Evolutionary conservation across 495 filamentous ascomycete genomes (phyloP), one percentile per base, ranked within the genome.

Genomic region (Penicillium chermesinum): DNA sequence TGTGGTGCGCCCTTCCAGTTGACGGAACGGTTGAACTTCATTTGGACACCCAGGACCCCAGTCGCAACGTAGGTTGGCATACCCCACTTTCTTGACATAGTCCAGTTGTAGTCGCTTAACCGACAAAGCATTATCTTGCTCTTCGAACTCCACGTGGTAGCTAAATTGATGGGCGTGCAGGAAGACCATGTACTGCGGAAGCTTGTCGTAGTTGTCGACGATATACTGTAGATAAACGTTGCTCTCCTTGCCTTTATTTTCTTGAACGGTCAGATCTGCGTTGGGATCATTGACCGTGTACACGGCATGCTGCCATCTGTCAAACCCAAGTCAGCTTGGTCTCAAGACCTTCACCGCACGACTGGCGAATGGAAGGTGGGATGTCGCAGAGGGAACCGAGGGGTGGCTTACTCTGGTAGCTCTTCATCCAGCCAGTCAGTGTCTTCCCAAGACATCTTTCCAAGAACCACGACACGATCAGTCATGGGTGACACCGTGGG

Each of bases 281-380:
- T 58, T 62, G 34, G 71, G 74, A 46, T 79, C 76, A 58, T 88
- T 79, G 40, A 78, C 80, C 19, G 74, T 71, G 59, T 88, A 88
- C 34, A 85, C 63, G 44, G 71, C 70, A 27, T 59, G 56, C 34
- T 67, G 64, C 72, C 72, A 76, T 50, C 73, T 76, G 41, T 15
- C 1, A 20, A 15, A 5, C 16, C 3, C 18, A 7, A 50, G 6
- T 34, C 8, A 20, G 38, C 39, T 32, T 15, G 35, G 18, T 2
- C 15, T 12, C 2, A 38, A 38, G 17, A n/a, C n/a, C n/a, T n/a
- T n/a, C n/a, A n/a, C n/a, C n/a, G n/a, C n/a, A n/a, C n/a, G n/a
- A n/a, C n/a, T n/a, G n/a, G n/a, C n/a, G n/a, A n/a, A n/a, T 41
- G 53, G 48, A 5, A 16, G 12, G 13, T 10, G 13, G 14, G 7